phyloP scores from a whole-genome alignment of 306 rosid species.

The Pyrus pyrifolia region DNA sequence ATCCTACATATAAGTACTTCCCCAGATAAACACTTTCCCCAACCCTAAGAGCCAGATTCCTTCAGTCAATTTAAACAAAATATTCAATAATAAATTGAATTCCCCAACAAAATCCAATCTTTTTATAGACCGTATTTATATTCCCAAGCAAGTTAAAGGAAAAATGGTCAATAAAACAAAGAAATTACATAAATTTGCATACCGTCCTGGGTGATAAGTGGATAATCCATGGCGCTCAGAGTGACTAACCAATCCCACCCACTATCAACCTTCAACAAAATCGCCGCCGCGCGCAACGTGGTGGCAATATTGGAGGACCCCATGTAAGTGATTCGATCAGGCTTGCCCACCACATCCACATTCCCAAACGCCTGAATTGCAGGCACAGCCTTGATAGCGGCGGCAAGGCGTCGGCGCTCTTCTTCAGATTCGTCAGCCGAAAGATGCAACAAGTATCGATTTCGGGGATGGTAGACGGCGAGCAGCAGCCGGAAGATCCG shows the following conservation, averaged over 20 bases:
- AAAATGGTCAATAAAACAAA: background rate
- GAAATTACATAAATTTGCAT: constrained; percentile 31
- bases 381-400: constrained; percentile 46
- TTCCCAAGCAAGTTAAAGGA: background rate
- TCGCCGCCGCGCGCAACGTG: constrained; percentile 70
- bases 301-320: constrained; percentile 75
- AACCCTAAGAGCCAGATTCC: background rate
- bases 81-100: background rate
- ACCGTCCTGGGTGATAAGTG: constrained; percentile 94
- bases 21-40: background rate
- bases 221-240: constrained; percentile 81
- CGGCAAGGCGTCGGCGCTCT: constrained; percentile 46
- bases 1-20: background rate
- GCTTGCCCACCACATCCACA: constrained; percentile 78
- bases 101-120: background rate
- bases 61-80: background rate
- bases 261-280: constrained; percentile 62
- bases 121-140: background rate
- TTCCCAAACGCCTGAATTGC: constrained; percentile 74
- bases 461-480: constrained; percentile 85
- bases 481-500: constrained; percentile 83
- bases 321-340: constrained; percentile 72
- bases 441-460: constrained; percentile 72
- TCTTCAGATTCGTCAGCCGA: constrained; percentile 58
- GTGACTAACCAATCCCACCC: constrained; percentile 92